phyloP scores from a whole-genome alignment of 805 yeast genomes.

The Metschnikowia kunwiensis region DNA sequence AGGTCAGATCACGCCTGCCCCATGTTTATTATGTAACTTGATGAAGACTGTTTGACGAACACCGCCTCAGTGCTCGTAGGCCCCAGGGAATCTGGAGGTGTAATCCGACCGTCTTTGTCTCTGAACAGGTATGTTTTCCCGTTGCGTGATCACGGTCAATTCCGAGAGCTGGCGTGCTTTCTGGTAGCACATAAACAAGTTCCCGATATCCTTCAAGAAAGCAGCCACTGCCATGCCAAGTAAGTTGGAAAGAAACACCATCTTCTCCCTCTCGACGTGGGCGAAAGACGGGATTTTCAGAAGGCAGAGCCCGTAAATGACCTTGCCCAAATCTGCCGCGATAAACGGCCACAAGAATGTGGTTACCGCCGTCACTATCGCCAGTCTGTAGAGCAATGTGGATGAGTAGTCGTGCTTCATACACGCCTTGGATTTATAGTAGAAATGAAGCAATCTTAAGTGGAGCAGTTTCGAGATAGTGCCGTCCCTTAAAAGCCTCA shows the following conservation, averaged over 20 bases:
- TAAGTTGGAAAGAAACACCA: constrained; percentile 30
- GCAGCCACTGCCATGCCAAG: constrained; percentile 33
- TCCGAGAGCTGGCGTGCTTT: constrained; percentile 31
- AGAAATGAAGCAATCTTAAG: constrained; percentile 16
- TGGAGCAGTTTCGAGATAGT: constrained; percentile 2
- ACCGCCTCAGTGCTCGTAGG: constrained; percentile 4
- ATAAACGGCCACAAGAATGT: constrained; percentile 41
- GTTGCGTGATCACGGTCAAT: constrained; percentile 21
- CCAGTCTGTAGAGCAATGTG: constrained; percentile 22
- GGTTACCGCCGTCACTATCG: constrained; percentile 27
- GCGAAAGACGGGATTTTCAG: constrained; percentile 12
- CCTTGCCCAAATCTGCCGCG: constrained; percentile 32
- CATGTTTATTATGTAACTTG: constrained; percentile 7
- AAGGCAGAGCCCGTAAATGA: constrained; percentile 18
- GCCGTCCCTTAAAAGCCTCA: constrained; percentile 6
- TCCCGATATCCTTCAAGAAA: constrained; percentile 31
- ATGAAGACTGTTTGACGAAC: constrained; percentile 5
- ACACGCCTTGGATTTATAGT: constrained; percentile 31
- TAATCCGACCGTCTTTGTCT: background rate
- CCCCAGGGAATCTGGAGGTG: constrained; percentile 12
- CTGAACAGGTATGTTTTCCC: background rate
- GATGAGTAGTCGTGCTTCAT: constrained; percentile 33
- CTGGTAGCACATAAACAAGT: constrained; percentile 27
- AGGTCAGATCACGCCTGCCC: background rate
- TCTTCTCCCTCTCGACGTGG: constrained; percentile 15